Conservation (phyloP, 2,329 filamentous ascomycete genomes). For the Aciculosporium take region DNA sequence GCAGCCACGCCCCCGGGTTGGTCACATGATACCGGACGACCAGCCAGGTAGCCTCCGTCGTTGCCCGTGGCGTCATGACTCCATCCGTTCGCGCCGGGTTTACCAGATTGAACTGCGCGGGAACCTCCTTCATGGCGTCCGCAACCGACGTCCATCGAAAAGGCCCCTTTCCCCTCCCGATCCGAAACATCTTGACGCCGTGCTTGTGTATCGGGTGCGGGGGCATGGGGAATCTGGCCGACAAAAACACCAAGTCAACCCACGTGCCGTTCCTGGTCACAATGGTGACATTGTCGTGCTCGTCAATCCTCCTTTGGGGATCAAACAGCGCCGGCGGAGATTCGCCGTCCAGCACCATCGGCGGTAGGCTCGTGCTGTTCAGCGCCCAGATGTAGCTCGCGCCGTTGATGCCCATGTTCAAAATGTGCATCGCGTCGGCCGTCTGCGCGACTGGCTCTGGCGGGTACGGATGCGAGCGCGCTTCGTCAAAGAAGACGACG, state of each 20-base stretch:
- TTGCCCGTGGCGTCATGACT: slow-evolving; percentile 13
- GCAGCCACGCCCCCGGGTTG: slow-evolving; percentile 38
- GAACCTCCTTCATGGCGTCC: slow-evolving; percentile 32
- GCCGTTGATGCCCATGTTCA: slow-evolving; percentile 25
- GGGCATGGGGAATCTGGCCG: slow-evolving; percentile 25
- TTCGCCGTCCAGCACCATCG: slow-evolving; percentile 15
- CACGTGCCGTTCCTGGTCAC: slow-evolving; percentile 32
- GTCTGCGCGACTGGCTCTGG: slow-evolving; percentile 25
- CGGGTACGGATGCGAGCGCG: slow-evolving; percentile 31
- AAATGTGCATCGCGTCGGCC: slow-evolving; percentile 31
- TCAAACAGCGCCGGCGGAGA: slow-evolving; percentile 35
- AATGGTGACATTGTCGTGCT: slow-evolving; percentile 31
- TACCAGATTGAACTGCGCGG: slow-evolving; percentile 40
- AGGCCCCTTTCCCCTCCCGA: slow-evolving; percentile 34
- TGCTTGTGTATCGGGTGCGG: slow-evolving; percentile 51
- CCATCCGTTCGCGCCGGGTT: slow-evolving; percentile 39
- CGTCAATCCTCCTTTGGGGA: slow-evolving; percentile 6
- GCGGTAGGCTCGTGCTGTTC: slow-evolving; percentile 29
- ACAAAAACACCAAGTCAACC: slow-evolving; percentile 41
- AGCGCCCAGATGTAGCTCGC: slow-evolving; percentile 39
- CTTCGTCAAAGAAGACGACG: slow-evolving; percentile 30
- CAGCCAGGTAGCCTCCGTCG: slow-evolving; percentile 23
- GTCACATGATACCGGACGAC: slow-evolving; percentile 37
- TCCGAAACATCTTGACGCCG: slow-evolving; percentile 42
- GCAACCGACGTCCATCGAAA: slow-evolving; percentile 40